Conservation (phyloP, 768 basidiomycete species). For the Peribolospora kevripleyi region DNA sequence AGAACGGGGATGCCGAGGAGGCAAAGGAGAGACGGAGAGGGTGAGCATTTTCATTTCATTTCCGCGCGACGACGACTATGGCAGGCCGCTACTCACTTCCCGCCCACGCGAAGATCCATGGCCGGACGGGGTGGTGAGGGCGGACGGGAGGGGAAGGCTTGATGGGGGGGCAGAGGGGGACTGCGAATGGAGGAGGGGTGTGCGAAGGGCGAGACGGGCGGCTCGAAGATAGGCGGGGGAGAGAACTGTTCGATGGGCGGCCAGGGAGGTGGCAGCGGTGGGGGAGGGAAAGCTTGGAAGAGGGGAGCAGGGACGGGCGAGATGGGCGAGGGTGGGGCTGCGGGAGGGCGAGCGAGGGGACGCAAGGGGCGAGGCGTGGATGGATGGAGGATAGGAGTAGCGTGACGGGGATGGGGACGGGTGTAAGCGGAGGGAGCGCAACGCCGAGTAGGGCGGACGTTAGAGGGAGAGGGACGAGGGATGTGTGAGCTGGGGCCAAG, state of each 20-base stretch:
- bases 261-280: neutral
- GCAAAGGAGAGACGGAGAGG: neutral
- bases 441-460: neutral
- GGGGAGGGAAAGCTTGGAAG: neutral
- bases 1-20: conserved; percentile 9
- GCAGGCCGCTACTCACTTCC: neutral
- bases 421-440: too few species aligned
- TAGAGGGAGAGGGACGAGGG: neutral
- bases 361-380: neutral
- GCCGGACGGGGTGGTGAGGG: neutral
- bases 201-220: neutral
- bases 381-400: neutral
- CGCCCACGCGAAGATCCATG: neutral
- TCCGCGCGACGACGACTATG: too few species aligned
- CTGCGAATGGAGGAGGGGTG: neutral
- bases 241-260: neutral
- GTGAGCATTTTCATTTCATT: too few species aligned
- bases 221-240: neutral
- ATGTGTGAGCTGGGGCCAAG: conserved; percentile 10
- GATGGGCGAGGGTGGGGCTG: neutral
- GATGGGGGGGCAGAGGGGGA: neutral
- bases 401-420: too few species aligned
- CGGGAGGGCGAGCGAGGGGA: conserved; percentile 1
- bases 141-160: neutral
- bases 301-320: neutral